Evolutionary conservation across 495 filamentous ascomycete genomes (phyloP).

Genomic region (Tuber indicum): DNA sequence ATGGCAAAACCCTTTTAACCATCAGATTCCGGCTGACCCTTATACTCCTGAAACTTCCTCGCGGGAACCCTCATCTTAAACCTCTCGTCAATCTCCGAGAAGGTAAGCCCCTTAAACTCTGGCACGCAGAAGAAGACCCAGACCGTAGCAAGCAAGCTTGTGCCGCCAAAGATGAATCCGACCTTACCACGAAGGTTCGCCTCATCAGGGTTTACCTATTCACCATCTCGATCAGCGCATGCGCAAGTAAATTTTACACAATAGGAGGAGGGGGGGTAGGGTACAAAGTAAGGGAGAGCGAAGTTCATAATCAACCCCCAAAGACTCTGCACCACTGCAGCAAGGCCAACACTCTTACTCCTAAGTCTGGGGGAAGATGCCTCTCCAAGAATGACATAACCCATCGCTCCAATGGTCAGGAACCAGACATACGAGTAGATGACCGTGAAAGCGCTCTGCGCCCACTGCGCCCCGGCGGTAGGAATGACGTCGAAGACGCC

Average conservation of each 20-base stretch:
- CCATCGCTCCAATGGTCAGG: conserved; percentile 54
- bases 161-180: conserved; percentile 46
- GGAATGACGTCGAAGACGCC: conserved; percentile 55
- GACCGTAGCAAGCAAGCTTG: conserved; percentile 38
- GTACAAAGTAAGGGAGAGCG: conserved; percentile 48
- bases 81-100: conserved; percentile 46
- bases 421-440: conserved; percentile 44
- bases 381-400: conserved; percentile 20
- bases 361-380: conserved; percentile 7
- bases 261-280: too few species aligned
- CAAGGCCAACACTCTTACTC: conserved; percentile 38
- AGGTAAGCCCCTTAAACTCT: conserved; percentile 43
- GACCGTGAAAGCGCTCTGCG: conserved; percentile 10
- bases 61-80: conserved; percentile 53
- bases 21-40: background rate
- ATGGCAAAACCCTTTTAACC: background rate
- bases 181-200: too few species aligned
- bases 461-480: conserved; percentile 22
- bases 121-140: conserved; percentile 43
- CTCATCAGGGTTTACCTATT: too few species aligned
- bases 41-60: conserved; percentile 44
- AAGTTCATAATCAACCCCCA: conserved; percentile 51
- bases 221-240: too few species aligned
- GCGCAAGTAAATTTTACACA: too few species aligned
- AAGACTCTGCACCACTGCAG: conserved; percentile 51